Evolutionary conservation across 352 stramenopile species (phyloP).

Genomic region (Phytophthora brassicae): DNA sequence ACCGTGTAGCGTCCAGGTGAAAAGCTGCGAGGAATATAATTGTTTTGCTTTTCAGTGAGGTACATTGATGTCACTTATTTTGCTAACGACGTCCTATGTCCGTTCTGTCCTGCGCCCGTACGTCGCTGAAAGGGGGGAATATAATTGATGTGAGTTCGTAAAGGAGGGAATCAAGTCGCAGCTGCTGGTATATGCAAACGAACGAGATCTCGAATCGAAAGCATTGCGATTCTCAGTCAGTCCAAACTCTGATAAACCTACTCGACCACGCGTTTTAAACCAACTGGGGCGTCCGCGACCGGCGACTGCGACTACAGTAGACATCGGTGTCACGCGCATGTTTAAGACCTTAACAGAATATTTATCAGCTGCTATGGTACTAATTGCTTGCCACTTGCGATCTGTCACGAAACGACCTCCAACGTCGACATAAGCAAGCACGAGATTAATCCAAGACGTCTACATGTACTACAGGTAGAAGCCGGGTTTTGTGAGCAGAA

Average conservation of each 20-base stretch:
- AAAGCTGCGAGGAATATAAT: conserved; percentile 57
- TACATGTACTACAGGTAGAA: too few species aligned
- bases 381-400: background rate
- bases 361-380: conserved; percentile 6
- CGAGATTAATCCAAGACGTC: background rate
- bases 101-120: too few species aligned
- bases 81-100: too few species aligned
- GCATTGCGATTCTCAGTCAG: conserved; percentile 55
- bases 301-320: conserved; percentile 16
- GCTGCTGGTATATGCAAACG: conserved; percentile 55
- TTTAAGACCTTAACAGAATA: conserved; percentile 12
- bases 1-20: conserved; percentile 8
- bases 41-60: too few species aligned
- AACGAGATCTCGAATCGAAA: conserved; percentile 60
- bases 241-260: conserved; percentile 50
- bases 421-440: background rate
- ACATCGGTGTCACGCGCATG: conserved; percentile 27
- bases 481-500: conserved; percentile 12
- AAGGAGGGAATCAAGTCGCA: conserved; percentile 54
- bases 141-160: conserved; percentile 52
- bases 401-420: conserved; percentile 19
- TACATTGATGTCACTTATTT: too few species aligned
- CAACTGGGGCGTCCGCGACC: conserved; percentile 12
- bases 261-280: conserved; percentile 31
- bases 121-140: too few species aligned